Evolutionary conservation across 2,329 filamentous ascomycete genomes (phyloP).

Genomic region (Trichoderma pleuroti): DNA sequence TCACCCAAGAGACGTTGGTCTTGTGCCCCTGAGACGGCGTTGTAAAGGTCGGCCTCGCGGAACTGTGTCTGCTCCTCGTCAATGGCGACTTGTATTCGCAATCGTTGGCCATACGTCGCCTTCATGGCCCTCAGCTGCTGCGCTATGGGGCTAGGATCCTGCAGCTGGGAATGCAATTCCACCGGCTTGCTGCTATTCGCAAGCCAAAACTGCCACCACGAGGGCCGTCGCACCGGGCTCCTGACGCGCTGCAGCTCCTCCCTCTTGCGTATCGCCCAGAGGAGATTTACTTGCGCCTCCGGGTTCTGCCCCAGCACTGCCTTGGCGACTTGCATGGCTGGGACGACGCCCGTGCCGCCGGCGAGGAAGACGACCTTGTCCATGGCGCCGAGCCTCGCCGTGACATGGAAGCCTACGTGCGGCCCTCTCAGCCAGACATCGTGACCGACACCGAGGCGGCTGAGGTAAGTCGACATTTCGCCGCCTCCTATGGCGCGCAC

Average conservation of each 20-base stretch:
- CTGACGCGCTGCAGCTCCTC: constrained; percentile 43
- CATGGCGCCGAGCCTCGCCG: constrained; percentile 29
- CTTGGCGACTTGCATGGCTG: constrained; percentile 76
- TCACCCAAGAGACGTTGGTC: background rate
- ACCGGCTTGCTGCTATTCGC: constrained; percentile 24
- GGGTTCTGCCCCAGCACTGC: constrained; percentile 48
- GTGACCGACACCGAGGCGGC: constrained; percentile 58
- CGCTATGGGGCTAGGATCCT: constrained; percentile 49
- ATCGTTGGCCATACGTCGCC: constrained; percentile 48
- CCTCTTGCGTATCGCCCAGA: constrained; percentile 74
- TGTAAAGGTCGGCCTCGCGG: constrained; percentile 46
- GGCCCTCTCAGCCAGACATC: constrained; percentile 76
- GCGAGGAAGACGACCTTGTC: constrained; percentile 74
- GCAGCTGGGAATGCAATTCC: constrained; percentile 19
- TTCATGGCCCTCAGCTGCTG: constrained; percentile 62
- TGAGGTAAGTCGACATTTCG: constrained; percentile 81
- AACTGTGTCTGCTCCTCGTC: constrained; percentile 75
- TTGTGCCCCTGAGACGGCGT: constrained; percentile 25
- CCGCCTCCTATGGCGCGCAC: constrained; percentile 75
- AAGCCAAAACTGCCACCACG: constrained; percentile 28
- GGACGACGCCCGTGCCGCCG: constrained; percentile 88
- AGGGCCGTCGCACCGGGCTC: constrained; percentile 15
- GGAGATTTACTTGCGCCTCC: constrained; percentile 55
- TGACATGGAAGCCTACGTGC: constrained; percentile 61
- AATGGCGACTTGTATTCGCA: constrained; percentile 72